Percentiles rank a stretch among this genome's conserved stretches.
Conservation (phyloP, 176 grass and related monocot species). For the Leersia perrieri region DNA sequence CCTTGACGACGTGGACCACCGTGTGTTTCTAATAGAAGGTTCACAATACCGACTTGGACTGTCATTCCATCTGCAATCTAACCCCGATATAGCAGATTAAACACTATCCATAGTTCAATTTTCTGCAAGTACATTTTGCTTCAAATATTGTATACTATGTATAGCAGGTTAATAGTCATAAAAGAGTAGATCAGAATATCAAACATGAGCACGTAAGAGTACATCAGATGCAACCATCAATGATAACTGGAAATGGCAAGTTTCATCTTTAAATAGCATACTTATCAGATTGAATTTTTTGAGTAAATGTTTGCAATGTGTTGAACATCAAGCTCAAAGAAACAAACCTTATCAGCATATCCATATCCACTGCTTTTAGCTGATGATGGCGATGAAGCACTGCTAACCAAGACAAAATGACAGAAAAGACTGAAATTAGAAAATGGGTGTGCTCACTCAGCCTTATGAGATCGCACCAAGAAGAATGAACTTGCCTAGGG, state of each 20-base stretch:
- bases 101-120: background rate
- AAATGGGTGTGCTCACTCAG: background rate
- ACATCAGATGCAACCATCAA: background rate
- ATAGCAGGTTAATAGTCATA: constrained; percentile 13
- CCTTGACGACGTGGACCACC: constrained; percentile 61
- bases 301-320: constrained; percentile 2
- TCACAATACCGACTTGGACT: constrained; percentile 87
- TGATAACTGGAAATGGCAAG: background rate
- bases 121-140: constrained; percentile 23
- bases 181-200: background rate
- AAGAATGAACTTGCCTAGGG: constrained; percentile 52
- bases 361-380: constrained; percentile 89
- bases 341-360: constrained; percentile 88
- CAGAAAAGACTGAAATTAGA: constrained; percentile 32
- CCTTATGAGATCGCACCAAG: background rate
- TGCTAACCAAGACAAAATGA: constrained; percentile 31
- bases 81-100: constrained; percentile 36
- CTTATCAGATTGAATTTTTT: background rate
- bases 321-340: constrained; percentile 20
- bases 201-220: background rate
- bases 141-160: constrained; percentile 4
- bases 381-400: constrained; percentile 43
- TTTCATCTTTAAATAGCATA: background rate
- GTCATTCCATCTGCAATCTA: constrained; percentile 99
- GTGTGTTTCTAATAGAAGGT: constrained; percentile 91